Conservation (phyloP, 352 stramenopile genomes). For the Pythium phragmitis region DNA sequence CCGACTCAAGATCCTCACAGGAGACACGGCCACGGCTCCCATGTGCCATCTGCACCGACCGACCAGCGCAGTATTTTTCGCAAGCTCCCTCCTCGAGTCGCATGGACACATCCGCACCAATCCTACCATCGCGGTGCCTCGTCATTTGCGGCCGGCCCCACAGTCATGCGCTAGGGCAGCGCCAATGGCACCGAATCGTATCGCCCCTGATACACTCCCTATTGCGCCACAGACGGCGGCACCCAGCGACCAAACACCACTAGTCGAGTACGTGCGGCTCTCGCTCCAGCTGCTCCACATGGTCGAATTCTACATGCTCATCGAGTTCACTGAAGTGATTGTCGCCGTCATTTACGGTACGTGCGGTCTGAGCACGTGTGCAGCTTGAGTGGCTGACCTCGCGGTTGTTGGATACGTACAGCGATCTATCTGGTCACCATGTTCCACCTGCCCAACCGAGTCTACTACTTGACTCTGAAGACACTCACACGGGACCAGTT, state of each 20-base stretch:
- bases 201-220: background rate
- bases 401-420: background rate
- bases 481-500: conserved; percentile 5
- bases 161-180: too few relatives aligned
- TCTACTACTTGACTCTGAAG: conserved; percentile 26
- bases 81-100: background rate
- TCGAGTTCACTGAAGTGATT: conserved; percentile 15
- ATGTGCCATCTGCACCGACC: background rate
- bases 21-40: background rate
- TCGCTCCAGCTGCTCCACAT: conserved; percentile 15
- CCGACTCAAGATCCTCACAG: background rate
- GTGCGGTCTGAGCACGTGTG: background rate
- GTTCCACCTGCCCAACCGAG: conserved; percentile 21
- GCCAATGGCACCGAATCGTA: background rate
- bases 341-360: conserved; percentile 12
- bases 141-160: too few relatives aligned
- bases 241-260: background rate
- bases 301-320: conserved; percentile 17
- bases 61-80: background rate
- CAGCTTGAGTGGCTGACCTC: too few relatives aligned
- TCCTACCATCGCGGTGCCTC: too few relatives aligned
- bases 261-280: conserved; percentile 6
- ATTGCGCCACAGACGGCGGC: too few relatives aligned
- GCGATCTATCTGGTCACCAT: conserved; percentile 23
- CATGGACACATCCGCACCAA: too few relatives aligned